Evolutionary conservation across 495 filamentous ascomycete genomes (phyloP).

Genomic region (Trichoderma orchidacearum): DNA sequence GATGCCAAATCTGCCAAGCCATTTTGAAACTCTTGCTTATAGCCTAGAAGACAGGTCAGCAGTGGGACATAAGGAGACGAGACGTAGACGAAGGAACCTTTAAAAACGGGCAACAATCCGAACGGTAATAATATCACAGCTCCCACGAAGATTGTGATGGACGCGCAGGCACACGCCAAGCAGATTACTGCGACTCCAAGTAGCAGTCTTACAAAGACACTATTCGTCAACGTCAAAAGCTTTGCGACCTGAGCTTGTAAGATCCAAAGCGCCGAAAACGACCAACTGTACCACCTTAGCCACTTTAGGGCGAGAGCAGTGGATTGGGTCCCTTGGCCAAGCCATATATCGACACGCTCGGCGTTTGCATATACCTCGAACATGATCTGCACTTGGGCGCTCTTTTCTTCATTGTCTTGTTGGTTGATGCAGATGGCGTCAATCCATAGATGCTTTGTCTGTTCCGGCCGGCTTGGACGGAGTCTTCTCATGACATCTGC

Average conservation of each 20-base stretch:
- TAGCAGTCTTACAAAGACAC: not conserved
- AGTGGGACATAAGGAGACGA: not conserved
- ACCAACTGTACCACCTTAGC: not conserved
- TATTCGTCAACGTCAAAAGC: not conserved
- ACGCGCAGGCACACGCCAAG: not conserved
- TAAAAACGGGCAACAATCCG: not conserved
- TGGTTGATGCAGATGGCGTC: constrained; percentile 10
- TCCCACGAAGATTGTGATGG: not conserved
- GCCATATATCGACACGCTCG: constrained; percentile 7
- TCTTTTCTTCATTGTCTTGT: constrained; percentile 4
- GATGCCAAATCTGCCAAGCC: not conserved
- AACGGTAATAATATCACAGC: not conserved
- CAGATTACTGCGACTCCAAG: not conserved
- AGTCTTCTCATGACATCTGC: not conserved
- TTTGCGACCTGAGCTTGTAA: not conserved
- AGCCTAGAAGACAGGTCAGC: not conserved
- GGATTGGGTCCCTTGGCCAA: not conserved
- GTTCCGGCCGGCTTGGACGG: not conserved
- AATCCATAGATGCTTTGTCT: not conserved
- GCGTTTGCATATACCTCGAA: constrained; percentile 7
- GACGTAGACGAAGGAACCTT: not conserved
- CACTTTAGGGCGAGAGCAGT: not conserved
- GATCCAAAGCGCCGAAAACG: not conserved
- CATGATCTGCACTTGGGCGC: constrained; percentile 7
- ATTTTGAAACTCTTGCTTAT: not conserved